These are phyloP conservation scores for Quercus suber DNA, from an alignment of 306 rosid genomes.

Conservation along the genomic window DNA sequence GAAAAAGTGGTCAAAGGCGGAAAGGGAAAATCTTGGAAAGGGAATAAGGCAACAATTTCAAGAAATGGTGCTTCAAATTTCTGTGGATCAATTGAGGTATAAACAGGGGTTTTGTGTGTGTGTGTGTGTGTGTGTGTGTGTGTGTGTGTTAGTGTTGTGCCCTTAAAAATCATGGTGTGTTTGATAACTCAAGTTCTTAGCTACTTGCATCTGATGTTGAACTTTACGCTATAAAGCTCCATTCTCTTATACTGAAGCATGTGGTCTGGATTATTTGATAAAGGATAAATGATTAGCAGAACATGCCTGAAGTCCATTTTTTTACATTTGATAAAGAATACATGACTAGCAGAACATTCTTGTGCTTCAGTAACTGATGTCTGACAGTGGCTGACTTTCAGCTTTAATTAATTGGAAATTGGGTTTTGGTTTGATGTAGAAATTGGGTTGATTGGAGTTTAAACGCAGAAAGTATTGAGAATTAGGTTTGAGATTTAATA, in stretches of 20 bases:
- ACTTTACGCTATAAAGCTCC: not conserved
- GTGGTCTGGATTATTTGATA: not conserved
- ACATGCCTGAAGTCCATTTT: not conserved
- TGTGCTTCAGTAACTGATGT: no score
- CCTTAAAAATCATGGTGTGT: not conserved
- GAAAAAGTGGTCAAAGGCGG: conserved; percentile 70
- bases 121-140: conserved; percentile 4
- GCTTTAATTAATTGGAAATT: no score
- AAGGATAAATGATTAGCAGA: not conserved
- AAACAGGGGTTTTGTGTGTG: conserved; percentile 1
- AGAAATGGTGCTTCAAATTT: conserved; percentile 58
- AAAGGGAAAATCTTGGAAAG: conserved; percentile 63
- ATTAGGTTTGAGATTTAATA: no score
- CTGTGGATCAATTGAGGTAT: conserved; percentile 62
- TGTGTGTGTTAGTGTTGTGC: not conserved
- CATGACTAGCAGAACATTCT: no score
- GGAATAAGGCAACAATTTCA: conserved; percentile 90
- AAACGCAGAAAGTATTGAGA: no score
- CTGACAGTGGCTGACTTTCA: no score
- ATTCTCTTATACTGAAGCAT: not conserved
- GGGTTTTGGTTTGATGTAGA: no score
- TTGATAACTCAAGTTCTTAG: not conserved
- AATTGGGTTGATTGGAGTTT: no score
- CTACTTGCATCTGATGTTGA: not conserved
- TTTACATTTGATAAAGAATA: not conserved